phyloP scores from a whole-genome alignment of 805 yeast genomes.

The Saccharomycopsis sp. region DNA sequence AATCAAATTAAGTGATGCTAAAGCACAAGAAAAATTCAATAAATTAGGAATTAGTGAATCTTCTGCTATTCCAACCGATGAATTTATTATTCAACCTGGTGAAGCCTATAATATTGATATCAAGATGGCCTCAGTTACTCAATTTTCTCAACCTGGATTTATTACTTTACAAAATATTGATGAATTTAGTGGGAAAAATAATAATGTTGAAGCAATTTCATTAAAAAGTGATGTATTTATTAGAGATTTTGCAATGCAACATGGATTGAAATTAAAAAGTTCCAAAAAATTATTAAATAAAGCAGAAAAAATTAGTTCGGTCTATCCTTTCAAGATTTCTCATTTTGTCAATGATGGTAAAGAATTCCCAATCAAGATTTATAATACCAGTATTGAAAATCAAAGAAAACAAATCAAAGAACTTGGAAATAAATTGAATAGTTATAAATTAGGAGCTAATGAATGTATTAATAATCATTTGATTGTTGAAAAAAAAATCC shows the following conservation, averaged over 20 bases:
- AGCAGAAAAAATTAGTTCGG: constrained; percentile 68
- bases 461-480: constrained; percentile 77
- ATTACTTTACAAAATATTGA: constrained; percentile 61
- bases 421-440: constrained; percentile 45
- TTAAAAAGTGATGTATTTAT: constrained; percentile 62
- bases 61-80: constrained; percentile 67
- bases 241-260: constrained; percentile 74
- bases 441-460: constrained; percentile 62
- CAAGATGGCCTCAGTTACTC: constrained; percentile 58
- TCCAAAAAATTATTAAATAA: constrained; percentile 60
- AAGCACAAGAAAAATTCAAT: neutral
- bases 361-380: constrained; percentile 51
- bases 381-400: constrained; percentile 23
- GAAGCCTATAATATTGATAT: constrained; percentile 84
- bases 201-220: constrained; percentile 35
- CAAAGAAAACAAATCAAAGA: constrained; percentile 28
- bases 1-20: constrained; percentile 3
- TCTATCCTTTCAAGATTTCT: constrained; percentile 83
- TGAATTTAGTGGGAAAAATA: constrained; percentile 50
- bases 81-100: constrained; percentile 63
- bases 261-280: constrained; percentile 64
- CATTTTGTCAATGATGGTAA: constrained; percentile 49
- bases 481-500: constrained; percentile 63
- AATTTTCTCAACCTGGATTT: constrained; percentile 48
- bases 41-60: constrained; percentile 27